Percentiles rank a stretch among this genome's conserved stretches.
These are phyloP conservation scores for Blepharisma japonicum DNA, from an alignment of 73 alveolate species.

Conservation along the genomic window DNA sequence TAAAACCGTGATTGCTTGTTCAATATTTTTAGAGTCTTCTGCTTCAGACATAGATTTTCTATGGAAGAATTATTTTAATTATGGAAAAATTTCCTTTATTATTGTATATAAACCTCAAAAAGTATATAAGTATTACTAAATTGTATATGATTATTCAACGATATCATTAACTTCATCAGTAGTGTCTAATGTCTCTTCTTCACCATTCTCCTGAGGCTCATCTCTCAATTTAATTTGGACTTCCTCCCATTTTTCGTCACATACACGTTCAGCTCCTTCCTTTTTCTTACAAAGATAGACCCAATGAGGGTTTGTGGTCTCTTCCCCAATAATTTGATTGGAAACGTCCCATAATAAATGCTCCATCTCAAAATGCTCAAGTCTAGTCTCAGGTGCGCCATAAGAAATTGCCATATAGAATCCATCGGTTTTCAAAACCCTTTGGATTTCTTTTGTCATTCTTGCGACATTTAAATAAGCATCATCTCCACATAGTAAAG, in stretches of 20 bases:
- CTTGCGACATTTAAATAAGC: slow-evolving; percentile 64
- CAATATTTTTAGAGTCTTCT: neutral
- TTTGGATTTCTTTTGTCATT: slow-evolving; percentile 72
- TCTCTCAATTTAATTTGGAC: neutral
- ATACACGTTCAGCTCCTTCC: slow-evolving; percentile 12
- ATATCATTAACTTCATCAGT: too few relatives aligned
- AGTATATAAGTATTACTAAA: too few relatives aligned
- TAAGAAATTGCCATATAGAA: slow-evolving; percentile 70
- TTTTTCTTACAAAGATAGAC: slow-evolving; percentile 28
- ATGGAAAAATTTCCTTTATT: too few relatives aligned
- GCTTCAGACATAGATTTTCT: too few relatives aligned
- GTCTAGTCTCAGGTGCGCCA: slow-evolving; percentile 84
- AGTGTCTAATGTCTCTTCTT: too few relatives aligned
- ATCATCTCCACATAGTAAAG: slow-evolving; percentile 72
- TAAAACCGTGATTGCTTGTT: slow-evolving; percentile 4
- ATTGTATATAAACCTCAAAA: too few relatives aligned
- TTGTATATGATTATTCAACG: too few relatives aligned
- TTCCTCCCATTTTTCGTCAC: slow-evolving; percentile 18
- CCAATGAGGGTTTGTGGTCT: slow-evolving; percentile 14
- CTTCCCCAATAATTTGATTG: slow-evolving; percentile 22
- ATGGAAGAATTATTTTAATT: too few relatives aligned
- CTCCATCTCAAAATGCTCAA: slow-evolving; percentile 60
- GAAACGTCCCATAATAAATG: slow-evolving; percentile 65
- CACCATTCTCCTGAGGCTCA: neutral
- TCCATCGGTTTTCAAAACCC: slow-evolving; percentile 75